A percentile compares a stretch with the other conserved stretches of the same genome.
phyloP scores from a whole-genome alignment of 352 stramenopile genomes.

The Phytophthora tubulina region DNA sequence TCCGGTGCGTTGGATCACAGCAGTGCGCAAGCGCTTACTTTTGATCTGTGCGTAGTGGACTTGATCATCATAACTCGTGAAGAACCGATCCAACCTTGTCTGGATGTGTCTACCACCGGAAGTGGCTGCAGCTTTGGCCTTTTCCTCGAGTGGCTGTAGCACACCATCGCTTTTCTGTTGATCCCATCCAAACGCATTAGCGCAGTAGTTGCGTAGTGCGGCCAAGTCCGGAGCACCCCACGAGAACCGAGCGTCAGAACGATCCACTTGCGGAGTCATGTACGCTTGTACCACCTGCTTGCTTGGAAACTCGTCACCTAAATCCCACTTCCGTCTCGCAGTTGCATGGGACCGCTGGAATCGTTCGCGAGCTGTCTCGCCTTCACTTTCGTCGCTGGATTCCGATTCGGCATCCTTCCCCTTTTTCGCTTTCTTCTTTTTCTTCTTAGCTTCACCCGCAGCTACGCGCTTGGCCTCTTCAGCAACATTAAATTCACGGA shows the following conservation, averaged over 20 bases:
- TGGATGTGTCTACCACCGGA: conserved; percentile 63
- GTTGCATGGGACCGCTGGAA: conserved; percentile 95
- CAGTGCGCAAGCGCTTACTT: conserved; percentile 88
- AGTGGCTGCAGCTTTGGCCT: conserved; percentile 44
- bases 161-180: conserved; percentile 89
- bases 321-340: conserved; percentile 91
- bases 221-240: conserved; percentile 94
- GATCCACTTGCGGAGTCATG: conserved; percentile 90
- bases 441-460: conserved; percentile 39
- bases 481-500: conserved; percentile 67
- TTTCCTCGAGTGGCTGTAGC: conserved; percentile 91
- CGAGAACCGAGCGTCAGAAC: conserved; percentile 89
- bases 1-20: conserved; percentile 60
- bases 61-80: conserved; percentile 96
- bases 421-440: conserved; percentile 54
- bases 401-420: conserved; percentile 45
- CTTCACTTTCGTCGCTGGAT: conserved; percentile 48
- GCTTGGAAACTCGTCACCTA: conserved; percentile 95
- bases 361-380: conserved; percentile 55
- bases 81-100: conserved; percentile 95
- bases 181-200: conserved; percentile 94
- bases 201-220: conserved; percentile 89
- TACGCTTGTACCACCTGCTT: conserved; percentile 94
- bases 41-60: conserved; percentile 95
- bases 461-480: conserved; percentile 62